Percentiles rank a stretch among this genome's conserved stretches.
Evolutionary conservation across 768 basidiomycete species (phyloP).

Genomic region (Auricularia auricula-judae): DNA sequence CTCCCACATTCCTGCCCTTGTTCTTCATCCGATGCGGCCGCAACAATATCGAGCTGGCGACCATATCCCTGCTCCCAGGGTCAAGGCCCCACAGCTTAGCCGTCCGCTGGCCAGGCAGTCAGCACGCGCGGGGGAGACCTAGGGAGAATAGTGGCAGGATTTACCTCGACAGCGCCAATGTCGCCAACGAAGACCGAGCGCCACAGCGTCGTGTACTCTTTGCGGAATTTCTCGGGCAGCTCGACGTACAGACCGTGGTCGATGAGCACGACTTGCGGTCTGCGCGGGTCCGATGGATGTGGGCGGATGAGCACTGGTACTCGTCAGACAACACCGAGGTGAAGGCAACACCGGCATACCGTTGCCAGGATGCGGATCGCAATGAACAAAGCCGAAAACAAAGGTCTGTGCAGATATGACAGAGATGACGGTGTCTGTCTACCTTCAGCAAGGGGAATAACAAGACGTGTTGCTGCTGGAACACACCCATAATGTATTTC

Average conservation of each 20-base stretch:
- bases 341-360: constrained; percentile 3
- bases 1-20: constrained; percentile 3
- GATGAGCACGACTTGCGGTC: constrained; percentile 66
- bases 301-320: constrained; percentile 57
- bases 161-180: constrained; percentile 20
- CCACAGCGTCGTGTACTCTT: constrained; percentile 75
- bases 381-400: constrained; percentile 83
- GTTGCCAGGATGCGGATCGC: constrained; percentile 44
- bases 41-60: constrained; percentile 25
- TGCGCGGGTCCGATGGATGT: constrained; percentile 29
- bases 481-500: background rate
- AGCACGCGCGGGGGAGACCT: background rate
- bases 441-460: constrained; percentile 42
- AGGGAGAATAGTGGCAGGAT: constrained; percentile 8
- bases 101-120: background rate
- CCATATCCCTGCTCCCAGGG: constrained; percentile 9
- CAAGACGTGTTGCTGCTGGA: background rate
- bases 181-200: constrained; percentile 25
- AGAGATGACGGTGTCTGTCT: constrained; percentile 66
- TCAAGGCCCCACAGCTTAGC: constrained; percentile 21
- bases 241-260: constrained; percentile 88
- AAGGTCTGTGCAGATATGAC: constrained; percentile 87
- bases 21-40: constrained; percentile 21
- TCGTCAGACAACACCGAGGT: constrained; percentile 26
- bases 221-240: constrained; percentile 53